These are phyloP conservation scores for Ilex asprella DNA, from an alignment of 257 asterid species.

Conservation along the genomic window DNA sequence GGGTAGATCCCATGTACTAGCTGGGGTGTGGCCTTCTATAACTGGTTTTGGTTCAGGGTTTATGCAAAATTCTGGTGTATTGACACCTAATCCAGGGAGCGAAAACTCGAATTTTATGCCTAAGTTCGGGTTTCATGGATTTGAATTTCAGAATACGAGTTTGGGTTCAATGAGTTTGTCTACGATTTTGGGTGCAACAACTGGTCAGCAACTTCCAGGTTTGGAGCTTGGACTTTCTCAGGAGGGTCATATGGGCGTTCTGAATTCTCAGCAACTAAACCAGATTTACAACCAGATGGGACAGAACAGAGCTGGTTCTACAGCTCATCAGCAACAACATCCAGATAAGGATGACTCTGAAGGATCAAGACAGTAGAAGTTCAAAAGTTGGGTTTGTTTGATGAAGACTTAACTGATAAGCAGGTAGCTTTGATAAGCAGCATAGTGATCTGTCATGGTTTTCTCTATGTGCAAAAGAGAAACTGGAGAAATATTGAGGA, in stretches of 20 bases:
- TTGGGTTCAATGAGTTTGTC: constrained; percentile 16
- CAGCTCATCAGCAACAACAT: constrained; percentile 18
- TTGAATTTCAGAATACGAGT: not conserved
- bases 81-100: constrained; percentile 16
- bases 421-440: constrained; percentile 12
- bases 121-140: constrained; percentile 36
- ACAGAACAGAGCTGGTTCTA: constrained; percentile 24
- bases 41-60: constrained; percentile 37
- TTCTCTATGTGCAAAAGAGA: constrained; percentile 9
- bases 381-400: no score
- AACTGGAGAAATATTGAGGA: not conserved
- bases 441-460: constrained; percentile 13
- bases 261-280: constrained; percentile 42
- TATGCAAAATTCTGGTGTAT: constrained; percentile 23
- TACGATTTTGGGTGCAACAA: constrained; percentile 17
- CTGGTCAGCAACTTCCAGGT: constrained; percentile 40
- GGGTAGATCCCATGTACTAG: constrained; percentile 28
- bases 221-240: constrained; percentile 80
- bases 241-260: constrained; percentile 50
- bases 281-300: constrained; percentile 60
- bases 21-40: constrained; percentile 48
- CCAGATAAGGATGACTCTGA: constrained; percentile 38
- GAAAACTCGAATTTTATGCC: constrained; percentile 22
- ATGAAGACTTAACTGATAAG: no score
- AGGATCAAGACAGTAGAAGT: constrained; percentile 31